Evolutionary conservation across 768 basidiomycete genomes (phyloP), one percentile per base, ranked within the genome.

Genomic region (Daedaleopsis nitida): DNA sequence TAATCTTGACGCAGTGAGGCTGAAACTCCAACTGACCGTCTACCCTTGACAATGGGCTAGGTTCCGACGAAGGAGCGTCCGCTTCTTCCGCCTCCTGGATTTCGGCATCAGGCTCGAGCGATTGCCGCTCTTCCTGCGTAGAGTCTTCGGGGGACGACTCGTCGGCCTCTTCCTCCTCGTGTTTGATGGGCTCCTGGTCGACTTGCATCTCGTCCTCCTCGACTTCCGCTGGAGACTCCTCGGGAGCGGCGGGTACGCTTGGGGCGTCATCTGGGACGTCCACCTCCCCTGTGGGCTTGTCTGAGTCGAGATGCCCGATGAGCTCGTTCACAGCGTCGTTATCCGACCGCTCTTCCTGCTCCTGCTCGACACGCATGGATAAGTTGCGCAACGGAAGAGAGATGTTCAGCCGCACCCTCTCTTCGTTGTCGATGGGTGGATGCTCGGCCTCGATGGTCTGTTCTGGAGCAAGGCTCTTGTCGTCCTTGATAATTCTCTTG

Each of bases 261-360:
- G 23, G 0, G 24, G 27, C 13, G 14, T 53, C 55, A 12, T 57
- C 55, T 11, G n/a, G 17, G 3, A 54, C 62, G 9, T 43, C 27
- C 2, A 23, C 19, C 1, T 51, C 34, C 39, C 21, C 43, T 5
- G 48, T 24, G 4, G 55, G 58, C 37, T 57, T 59, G 16, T 64
- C 62, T 2, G 58, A 64, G 9, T 34, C 44, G 45, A 52, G 57
- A 19, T 64, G 53, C 1, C 57, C 62, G 10, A 64, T 59, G 7
- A 64, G 51, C 23, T 64, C 58, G 35, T 59, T 55, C 14, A 64
- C 62, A 7, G 62, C 62, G 21, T 64, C 62, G 23, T 64, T 64
- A 23, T 64, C 62, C 5, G 62, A 64, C 3, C 62, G 50, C 39
- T 64, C 62, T 43, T 64, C 62, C 48, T 52, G 58, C 24, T 32